Conservation (phyloP, 2,329 filamentous ascomycete genomes). For the Neofusicoccum laricinum region DNA sequence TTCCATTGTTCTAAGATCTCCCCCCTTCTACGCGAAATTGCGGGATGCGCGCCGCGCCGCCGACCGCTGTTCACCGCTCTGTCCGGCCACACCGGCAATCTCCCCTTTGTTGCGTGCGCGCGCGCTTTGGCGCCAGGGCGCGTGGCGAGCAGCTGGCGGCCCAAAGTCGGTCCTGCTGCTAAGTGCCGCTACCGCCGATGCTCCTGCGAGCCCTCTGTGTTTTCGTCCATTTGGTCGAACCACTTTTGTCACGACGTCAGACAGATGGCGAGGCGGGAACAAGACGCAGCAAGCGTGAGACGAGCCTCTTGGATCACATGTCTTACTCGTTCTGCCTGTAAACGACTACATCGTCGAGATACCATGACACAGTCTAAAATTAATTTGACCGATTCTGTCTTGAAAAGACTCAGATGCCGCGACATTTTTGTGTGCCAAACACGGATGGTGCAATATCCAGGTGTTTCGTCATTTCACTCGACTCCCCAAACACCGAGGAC, state of each 20-base stretch:
- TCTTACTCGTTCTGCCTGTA: not conserved
- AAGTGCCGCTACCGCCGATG: too few relatives aligned
- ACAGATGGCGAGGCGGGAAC: too few relatives aligned
- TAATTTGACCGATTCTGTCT: not conserved
- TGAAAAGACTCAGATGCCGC: not conserved
- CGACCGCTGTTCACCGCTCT: not conserved
- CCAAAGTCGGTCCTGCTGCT: conserved; percentile 3
- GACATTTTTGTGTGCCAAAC: not conserved
- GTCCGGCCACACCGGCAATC: too few relatives aligned
- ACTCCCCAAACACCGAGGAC: conserved; percentile 47
- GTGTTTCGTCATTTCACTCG: not conserved
- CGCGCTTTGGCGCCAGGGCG: too few relatives aligned
- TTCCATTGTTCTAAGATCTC: not conserved
- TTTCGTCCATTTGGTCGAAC: not conserved
- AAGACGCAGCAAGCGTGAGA: too few relatives aligned
- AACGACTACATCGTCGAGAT: not conserved
- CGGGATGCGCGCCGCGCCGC: not conserved
- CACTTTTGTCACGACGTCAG: too few relatives aligned
- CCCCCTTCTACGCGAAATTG: not conserved
- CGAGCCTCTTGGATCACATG: not conserved
- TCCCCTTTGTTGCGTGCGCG: too few relatives aligned
- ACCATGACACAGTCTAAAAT: not conserved
- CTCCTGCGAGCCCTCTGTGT: not conserved
- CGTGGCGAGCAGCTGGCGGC: not conserved
- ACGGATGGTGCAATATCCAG: not conserved